Evolutionary conservation across 805 yeast genomes (phyloP).

Genomic region (Candida alai): DNA sequence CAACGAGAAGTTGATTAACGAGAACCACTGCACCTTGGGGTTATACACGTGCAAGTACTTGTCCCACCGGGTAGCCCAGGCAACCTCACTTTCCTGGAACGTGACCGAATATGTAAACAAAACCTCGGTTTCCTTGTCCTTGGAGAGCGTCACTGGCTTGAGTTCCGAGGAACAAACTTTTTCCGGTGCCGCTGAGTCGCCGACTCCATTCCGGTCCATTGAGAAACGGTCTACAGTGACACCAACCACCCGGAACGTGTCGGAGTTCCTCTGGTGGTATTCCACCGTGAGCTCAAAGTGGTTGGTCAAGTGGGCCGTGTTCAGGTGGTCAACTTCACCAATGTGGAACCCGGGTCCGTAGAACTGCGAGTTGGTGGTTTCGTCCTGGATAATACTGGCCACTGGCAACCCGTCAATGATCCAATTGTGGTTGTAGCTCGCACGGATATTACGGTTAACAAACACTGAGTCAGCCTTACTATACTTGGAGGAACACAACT

Average conservation of each 20-base stretch:
- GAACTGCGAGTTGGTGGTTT: constrained; percentile 55
- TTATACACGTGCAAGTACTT: constrained; percentile 88
- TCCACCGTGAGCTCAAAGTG: constrained; percentile 79
- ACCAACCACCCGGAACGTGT: constrained; percentile 85
- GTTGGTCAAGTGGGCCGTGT: constrained; percentile 62
- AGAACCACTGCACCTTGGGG: constrained; percentile 94
- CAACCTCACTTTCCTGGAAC: constrained; percentile 65
- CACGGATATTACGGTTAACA: constrained; percentile 72
- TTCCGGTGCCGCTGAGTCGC: constrained; percentile 19
- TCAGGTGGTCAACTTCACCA: constrained; percentile 61
- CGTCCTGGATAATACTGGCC: constrained; percentile 59
- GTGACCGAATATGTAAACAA: constrained; percentile 78
- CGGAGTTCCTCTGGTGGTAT: constrained; percentile 70
- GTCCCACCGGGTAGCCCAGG: constrained; percentile 99
- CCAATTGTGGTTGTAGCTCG: constrained; percentile 90
- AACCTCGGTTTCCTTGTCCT: constrained; percentile 54
- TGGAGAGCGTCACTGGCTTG: constrained; percentile 46
- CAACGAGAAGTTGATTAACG: constrained; percentile 79
- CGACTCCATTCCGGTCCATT: constrained; percentile 27
- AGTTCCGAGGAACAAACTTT: constrained; percentile 29
- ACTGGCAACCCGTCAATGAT: constrained; percentile 93
- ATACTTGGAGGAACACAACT: constrained; percentile 61
- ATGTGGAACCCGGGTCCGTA: constrained; percentile 80
- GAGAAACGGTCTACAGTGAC: constrained; percentile 75
- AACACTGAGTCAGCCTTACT: constrained; percentile 66